A percentile compares a stretch with the other conserved stretches of the same genome.
phyloP scores from a whole-genome alignment of 305 asterid genomes.

The Striga hermonthica region DNA sequence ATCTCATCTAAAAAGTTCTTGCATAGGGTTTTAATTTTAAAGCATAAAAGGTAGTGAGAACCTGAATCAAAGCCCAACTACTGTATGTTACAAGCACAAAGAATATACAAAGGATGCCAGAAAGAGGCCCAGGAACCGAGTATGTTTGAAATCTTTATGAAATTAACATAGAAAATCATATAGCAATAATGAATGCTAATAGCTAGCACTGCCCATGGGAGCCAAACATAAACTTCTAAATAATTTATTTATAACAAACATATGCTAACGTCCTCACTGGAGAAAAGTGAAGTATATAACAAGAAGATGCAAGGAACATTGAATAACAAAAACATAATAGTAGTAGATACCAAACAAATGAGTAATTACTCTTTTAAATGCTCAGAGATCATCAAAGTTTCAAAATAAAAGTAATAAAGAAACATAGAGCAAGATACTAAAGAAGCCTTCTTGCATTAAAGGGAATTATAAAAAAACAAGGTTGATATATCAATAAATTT shows the following conservation, averaged over 20 bases:
- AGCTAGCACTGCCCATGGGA: conserved; percentile 14
- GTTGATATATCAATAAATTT: too few species aligned
- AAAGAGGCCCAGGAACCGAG: conserved; percentile 21
- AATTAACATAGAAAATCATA: conserved; percentile 1
- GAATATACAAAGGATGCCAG: conserved; percentile 3
- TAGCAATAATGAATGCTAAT: background rate
- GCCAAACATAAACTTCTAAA: conserved; percentile 15
- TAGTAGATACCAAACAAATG: background rate
- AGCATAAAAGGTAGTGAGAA: background rate
- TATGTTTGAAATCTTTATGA: conserved; percentile 10
- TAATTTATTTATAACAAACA: conserved; percentile 17
- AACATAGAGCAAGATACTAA: too few species aligned
- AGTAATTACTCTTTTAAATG: conserved; percentile 2
- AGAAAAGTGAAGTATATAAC: conserved; percentile 11
- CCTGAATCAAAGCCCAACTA: conserved; percentile 7
- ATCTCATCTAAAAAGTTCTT: too few species aligned
- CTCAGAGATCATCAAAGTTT: conserved; percentile 15
- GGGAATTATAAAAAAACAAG: too few species aligned
- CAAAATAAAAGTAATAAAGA: background rate
- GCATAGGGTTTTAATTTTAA: too few species aligned
- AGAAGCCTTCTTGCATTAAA: too few species aligned
- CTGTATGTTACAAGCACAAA: background rate
- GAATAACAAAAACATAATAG: conserved; percentile 5
- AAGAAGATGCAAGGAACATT: conserved; percentile 11
- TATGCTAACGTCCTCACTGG: conserved; percentile 16